These are phyloP conservation scores for Leccinum variicolor DNA, from an alignment of 768 basidiomycete genomes.

Conservation along the genomic window DNA sequence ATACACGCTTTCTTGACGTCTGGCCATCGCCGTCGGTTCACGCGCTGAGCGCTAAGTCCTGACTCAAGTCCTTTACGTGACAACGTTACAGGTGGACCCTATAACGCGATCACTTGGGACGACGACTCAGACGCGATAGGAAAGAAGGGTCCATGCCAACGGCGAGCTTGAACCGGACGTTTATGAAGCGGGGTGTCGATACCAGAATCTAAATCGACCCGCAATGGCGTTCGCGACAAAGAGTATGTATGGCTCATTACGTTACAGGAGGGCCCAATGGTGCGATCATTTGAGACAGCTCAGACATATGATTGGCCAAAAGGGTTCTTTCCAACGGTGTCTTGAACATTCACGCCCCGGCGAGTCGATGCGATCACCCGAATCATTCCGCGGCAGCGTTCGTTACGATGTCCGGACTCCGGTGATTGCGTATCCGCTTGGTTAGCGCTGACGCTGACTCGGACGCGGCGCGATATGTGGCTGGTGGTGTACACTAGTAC, in stretches of 20 bases:
- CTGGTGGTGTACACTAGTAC: background rate
- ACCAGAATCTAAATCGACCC: background rate
- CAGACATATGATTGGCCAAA: background rate
- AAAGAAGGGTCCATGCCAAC: background rate
- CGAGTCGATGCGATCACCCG: background rate
- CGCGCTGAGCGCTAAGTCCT: background rate
- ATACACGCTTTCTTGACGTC: background rate
- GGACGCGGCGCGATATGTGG: background rate
- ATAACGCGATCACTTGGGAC: background rate
- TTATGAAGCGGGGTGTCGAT: background rate
- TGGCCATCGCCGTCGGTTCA: background rate
- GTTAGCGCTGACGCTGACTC: background rate
- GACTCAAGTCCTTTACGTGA: background rate
- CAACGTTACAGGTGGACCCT: background rate
- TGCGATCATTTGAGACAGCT: background rate
- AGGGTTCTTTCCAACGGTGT: background rate
- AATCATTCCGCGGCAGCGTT: background rate
- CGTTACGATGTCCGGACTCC: too few relatives aligned
- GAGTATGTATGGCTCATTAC: background rate
- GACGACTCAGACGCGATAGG: background rate
- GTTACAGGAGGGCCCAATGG: background rate
- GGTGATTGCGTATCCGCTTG: background rate
- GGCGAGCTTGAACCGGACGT: background rate
- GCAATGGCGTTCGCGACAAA: background rate
- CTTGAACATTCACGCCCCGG: background rate